Evolutionary conservation across 352 stramenopile genomes (phyloP), one percentile per base, ranked within the genome.

Genomic region (Phytophthora cryptogea): DNA sequence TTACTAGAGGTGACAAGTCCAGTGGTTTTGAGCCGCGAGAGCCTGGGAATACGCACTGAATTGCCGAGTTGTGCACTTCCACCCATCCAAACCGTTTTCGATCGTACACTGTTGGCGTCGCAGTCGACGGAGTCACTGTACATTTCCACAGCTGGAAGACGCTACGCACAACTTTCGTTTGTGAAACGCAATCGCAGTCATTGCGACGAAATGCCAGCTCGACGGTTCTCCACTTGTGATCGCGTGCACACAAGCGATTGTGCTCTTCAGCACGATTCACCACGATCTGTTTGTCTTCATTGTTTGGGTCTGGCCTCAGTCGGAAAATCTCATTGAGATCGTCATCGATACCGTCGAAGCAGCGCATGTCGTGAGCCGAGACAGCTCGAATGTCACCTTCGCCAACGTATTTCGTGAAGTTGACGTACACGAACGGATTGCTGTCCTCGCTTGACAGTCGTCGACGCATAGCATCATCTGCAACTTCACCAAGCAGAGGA

Each of bases 91-190:
- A 95, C 11, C 63, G 70, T 8, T 61, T 77, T 11, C 47, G 51
- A 35, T 88, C 69, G 44, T 73, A 85, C 5, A 78, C 62, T 2
- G 58, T 73, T 0, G 66, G 33, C 5, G 26, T 54, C 2, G 59
- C 48, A 4, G 46, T 51, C 0, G 74, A 85, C 4, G 76, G 68
- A 1, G 66, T 32, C 5, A 74, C 70, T 4, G 90, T 97, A 54
- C 96, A 99, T 62, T 96, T 93, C 94, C 94, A 99, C 14, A 99
- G 76, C 28, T 94, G 83, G 65, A 95, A 98, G 3, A 99, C 80
- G 5, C 81, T 82, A 20, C 80, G 79, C 17, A 98, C 83, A 16
- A 96, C 71, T 39, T 93, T 83, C n/a, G 94, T 84, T 63, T 98
- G 88, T 7, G 60, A 64, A 8, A 88, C 56, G 58, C 97, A 99